phyloP scores from a whole-genome alignment of 2,329 filamentous ascomycete genomes.

The Paecilomyces fulvus region DNA sequence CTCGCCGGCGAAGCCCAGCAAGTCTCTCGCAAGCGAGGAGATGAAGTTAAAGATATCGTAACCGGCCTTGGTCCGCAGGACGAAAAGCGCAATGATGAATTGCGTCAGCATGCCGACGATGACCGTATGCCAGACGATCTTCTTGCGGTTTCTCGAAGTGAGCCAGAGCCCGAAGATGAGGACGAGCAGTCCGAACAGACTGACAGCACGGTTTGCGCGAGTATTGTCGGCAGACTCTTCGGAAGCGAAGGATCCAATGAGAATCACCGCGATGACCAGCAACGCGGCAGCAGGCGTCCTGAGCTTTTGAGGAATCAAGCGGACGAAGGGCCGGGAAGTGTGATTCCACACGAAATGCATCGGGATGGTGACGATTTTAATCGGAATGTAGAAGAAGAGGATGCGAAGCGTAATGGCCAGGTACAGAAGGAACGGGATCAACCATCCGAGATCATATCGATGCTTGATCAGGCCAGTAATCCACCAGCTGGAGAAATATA shows the following conservation, averaged over 20 bases:
- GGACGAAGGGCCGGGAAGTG: slow-evolving; percentile 51
- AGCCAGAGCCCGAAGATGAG: slow-evolving; percentile 59
- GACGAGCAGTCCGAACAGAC: slow-evolving; percentile 67
- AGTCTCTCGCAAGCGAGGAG: slow-evolving; percentile 60
- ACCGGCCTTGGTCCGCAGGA: slow-evolving; percentile 69
- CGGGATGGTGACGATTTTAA: slow-evolving; percentile 56
- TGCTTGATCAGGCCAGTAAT: slow-evolving; percentile 66
- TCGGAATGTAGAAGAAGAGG: slow-evolving; percentile 64
- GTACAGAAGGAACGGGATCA: slow-evolving; percentile 76
- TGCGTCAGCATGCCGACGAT: slow-evolving; percentile 83
- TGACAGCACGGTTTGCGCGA: slow-evolving; percentile 69
- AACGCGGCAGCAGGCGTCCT: slow-evolving; percentile 55
- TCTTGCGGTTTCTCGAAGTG: slow-evolving; percentile 62
- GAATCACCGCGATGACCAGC: slow-evolving; percentile 60
- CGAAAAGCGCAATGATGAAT: slow-evolving; percentile 82
- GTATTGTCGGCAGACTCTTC: slow-evolving; percentile 67
- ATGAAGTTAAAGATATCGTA: slow-evolving; percentile 91
- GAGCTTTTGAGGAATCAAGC: slow-evolving; percentile 57
- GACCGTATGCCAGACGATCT: slow-evolving; percentile 62
- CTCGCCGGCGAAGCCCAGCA: slow-evolving; percentile 66
- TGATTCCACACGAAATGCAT: slow-evolving; percentile 61
- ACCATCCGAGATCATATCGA: slow-evolving; percentile 65
- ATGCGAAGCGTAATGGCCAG: slow-evolving; percentile 65
- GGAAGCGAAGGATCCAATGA: slow-evolving; percentile 70
- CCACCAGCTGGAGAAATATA: slow-evolving; percentile 53